phyloP scores from a whole-genome alignment of 2,329 filamentous ascomycete genomes.

The Coniella lustricola region DNA sequence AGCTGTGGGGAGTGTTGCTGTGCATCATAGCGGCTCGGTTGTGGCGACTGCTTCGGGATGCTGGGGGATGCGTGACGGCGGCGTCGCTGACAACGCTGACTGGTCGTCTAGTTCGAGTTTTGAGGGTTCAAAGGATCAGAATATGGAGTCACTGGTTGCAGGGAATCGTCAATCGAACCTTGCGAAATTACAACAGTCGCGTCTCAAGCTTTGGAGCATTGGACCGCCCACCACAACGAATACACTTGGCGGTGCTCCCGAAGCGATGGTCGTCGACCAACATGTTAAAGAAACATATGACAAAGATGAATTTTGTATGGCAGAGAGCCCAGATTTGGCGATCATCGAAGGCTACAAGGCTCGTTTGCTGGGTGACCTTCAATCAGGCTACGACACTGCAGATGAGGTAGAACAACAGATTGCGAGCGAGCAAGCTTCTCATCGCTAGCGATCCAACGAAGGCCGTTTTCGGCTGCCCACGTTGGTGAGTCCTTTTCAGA shows the following conservation, averaged over 20 bases:
- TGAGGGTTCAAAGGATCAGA: neutral
- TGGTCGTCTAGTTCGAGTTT: neutral
- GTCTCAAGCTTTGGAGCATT: constrained; percentile 39
- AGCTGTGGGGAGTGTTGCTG: constrained; percentile 40
- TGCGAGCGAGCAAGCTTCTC: neutral
- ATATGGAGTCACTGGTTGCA: neutral
- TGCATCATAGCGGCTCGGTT: constrained; percentile 50
- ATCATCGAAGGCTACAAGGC: no score
- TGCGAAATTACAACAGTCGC: constrained; percentile 31
- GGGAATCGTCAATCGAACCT: neutral
- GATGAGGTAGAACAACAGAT: neutral
- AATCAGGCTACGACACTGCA: neutral
- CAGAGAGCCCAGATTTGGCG: no score
- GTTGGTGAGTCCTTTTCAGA: no score
- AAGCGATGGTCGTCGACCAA: neutral
- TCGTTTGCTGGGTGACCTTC: neutral
- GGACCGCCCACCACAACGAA: constrained; percentile 4
- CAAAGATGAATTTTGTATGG: no score
- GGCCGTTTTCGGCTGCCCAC: no score
- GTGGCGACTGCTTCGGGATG: constrained; percentile 50
- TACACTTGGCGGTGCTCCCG: neutral
- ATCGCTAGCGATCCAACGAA: neutral
- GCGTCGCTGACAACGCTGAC: constrained; percentile 8
- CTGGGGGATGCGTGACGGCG: constrained; percentile 33
- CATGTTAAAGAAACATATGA: no score